Evolutionary conservation across 2,329 filamentous ascomycete species (phyloP), one percentile per base, ranked within the genome.

Genomic region (Hypoxylon sp.): DNA sequence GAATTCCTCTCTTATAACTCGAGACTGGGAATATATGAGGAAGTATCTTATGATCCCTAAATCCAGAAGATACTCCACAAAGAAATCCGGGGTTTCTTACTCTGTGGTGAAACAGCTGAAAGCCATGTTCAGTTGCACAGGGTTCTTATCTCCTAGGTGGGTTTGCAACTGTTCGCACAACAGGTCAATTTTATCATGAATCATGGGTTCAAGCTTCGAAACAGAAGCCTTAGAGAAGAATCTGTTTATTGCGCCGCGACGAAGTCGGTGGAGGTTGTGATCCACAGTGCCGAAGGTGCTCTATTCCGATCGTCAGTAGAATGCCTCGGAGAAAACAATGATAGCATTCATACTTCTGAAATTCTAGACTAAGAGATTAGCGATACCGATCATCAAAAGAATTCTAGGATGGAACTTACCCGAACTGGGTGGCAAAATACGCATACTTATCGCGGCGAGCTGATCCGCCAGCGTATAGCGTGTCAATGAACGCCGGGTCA

Each of bases 211-310:
- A 3, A 71, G 54, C 3, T 71, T 64, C 0, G 73, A 68, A 29
- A 78, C 73, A 43, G 75, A 71, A 27, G 72, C 65, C 1, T 75
- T 75, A 0, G 77, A 79, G 34, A 79, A 79, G 63, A 77, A 78
- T 41, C 71, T 74, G 5, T 73, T 71, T 9, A 79, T 39, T 0
- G 76, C 71, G 2, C 68, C 71, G 43, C 73, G 74, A 14, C 77
- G 73, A 48, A 75, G 67, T 3, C 77, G 76, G 53, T 79, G 77
- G 4, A 75, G 30, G 16, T 79, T 75, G 39, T 79, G 77, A 12
- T 47, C 11, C 27, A 67, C 50, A 4, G 72, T 70, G 8, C 68
- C 68, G 37, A 59, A 75, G 56, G 32, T 27, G 29, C 60, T 63
- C 60, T 65, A 3, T 21, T 19, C 37, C 7, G 8, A 14, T 54